Evolutionary conservation across 2,329 filamentous ascomycete species (phyloP), one percentile per base, ranked within the genome.

Genomic region (Fusarium armeniacum): DNA sequence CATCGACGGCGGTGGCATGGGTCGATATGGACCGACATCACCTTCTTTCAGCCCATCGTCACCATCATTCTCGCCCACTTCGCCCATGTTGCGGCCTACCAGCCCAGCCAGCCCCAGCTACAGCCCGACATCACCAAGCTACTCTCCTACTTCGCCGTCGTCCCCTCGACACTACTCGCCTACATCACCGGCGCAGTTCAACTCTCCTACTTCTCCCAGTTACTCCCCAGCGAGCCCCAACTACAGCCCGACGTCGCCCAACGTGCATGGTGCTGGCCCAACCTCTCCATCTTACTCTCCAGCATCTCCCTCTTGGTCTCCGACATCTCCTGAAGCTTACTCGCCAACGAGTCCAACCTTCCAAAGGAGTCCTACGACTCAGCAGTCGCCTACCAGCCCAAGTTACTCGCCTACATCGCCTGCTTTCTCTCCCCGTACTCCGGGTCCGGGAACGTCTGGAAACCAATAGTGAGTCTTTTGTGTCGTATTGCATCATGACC

Each of bases 221-320:
- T 93, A 93, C 80, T 90, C 89, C 5, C 90, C 90, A 5, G 90
- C 89, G 8, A 91, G 88, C 71, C 90, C 91, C 58, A 89, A 86
- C 75, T 93, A 93, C 81, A 91, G 89, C 75, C 90, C 90, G n/a
- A 88, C 89, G 5, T 90, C 87, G 53, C 90, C 84, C 72, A 87
- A 84, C 76, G 80, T 86, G 53, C 79, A 81, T 51, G 78, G 76
- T 3, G 77, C 71, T 32, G 78, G 78, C n/a, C 71, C 84, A 13
- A 84, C 87, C 33, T 86, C 89, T 67, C 88, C 85, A n/a, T 85
- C 84, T 6, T 91, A 91, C 79, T 88, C 86, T 33, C 91, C 91
- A 47, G 89, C 89, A 15, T 93, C 91, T 51, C 91, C 91, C n/a
- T 88, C 86, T 26, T 94, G 92, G 83, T 94, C 92, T 59, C 92